Evolutionary conservation across 495 filamentous ascomycete species (phyloP), one percentile per base, ranked within the genome.

Genomic region (Chaetomium fimeti): DNA sequence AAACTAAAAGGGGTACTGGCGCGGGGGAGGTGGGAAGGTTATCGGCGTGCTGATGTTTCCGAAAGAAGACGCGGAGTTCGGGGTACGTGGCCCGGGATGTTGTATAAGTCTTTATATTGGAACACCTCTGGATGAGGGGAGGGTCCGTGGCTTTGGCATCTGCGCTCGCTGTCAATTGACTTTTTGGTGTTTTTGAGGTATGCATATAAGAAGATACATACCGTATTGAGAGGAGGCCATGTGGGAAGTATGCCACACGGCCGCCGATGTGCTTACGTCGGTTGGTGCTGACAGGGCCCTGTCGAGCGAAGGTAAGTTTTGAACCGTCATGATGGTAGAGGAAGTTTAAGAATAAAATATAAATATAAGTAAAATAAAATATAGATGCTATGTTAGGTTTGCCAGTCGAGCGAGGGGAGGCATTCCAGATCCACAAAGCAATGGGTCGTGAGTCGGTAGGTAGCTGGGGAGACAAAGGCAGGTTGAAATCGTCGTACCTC

Each of bases 1-100:
- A 96, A 28, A 97, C 93, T 7, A 97, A 76, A 11, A 97, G 77
- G 12, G 93, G 91, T n/a, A 96, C 75, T 1, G 91, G 87, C 6
- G 82, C 80, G 0, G 91, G 89, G 52, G 84, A 82, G 54, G 77
- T 82, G 0, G 91, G 91, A 4, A 97, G 83, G 69, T 91, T 88
- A 64, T 87, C 83, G 38, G 86, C 84, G 71, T 97, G 89, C 11
- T 88, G 87, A 76, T 97, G 93, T 27, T 84, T 85, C 48, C 88
- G 82, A 75, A 88, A 91, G 72, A 97, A 97, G 40, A 92, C 87
- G 54, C 93, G 88, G 66, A 98, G 84, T 43, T 81, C 83, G 8
- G 86, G 85, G 72, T 96, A 98, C 20, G 84, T 88, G 61, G 87
- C 86, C 20, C 80, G 73, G 47, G 82, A 85, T 16, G 89, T 91